Evolutionary conservation across 164 flowering plant genomes (phyloP).

Genomic region (Berberis vulgaris): DNA sequence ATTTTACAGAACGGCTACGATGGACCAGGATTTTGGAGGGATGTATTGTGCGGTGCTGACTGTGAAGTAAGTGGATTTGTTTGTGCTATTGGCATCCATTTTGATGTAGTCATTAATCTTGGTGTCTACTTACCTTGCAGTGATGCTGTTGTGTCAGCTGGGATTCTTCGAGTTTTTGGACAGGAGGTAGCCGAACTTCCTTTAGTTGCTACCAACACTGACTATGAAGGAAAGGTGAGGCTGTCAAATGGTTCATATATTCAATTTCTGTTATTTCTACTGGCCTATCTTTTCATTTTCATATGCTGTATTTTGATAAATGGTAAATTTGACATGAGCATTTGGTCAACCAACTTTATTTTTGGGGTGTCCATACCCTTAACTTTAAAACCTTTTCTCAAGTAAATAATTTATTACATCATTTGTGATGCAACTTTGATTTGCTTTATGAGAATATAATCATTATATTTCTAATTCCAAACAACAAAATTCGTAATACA

Average conservation of each 20-base stretch:
- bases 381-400: no score
- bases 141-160: slow-evolving; percentile 78
- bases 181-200: slow-evolving; percentile 85
- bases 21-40: slow-evolving; percentile 66
- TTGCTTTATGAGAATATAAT: no score
- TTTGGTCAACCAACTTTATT: no score
- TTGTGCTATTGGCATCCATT: neutral
- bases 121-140: slow-evolving; percentile 32
- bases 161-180: slow-evolving; percentile 72
- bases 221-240: slow-evolving; percentile 70
- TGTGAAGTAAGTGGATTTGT: slow-evolving; percentile 47
- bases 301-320: neutral
- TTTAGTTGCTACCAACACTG: slow-evolving; percentile 67
- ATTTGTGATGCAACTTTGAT: no score
- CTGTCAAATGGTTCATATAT: neutral
- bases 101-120: neutral
- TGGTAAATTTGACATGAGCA: no score
- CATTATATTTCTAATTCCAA: no score
- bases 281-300: neutral
- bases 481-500: no score
- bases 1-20: slow-evolving; percentile 36
- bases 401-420: no score
- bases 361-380: no score
- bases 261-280: neutral
- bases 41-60: slow-evolving; percentile 73